Conservation (phyloP, 1,284 basidiomycete species). For the Serendipita sp. region DNA sequence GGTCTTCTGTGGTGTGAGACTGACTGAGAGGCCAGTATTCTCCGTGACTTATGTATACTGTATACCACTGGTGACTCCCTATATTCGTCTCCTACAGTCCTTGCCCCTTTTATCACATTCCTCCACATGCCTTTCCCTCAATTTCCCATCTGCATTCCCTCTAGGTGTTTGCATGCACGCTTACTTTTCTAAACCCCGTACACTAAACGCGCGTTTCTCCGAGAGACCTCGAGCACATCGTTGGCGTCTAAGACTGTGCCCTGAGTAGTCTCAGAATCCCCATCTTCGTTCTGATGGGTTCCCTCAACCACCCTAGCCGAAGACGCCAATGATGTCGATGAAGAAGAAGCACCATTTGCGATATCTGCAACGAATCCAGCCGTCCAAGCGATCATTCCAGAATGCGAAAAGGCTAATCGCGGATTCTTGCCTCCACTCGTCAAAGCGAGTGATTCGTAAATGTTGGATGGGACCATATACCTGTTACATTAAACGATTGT, state of each 20-base stretch:
- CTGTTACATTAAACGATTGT: not conserved
- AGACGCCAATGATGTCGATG: not conserved
- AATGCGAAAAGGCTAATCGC: slow-evolving; percentile 56
- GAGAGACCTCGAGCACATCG: not conserved
- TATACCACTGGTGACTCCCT: too few species aligned
- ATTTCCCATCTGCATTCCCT: too few species aligned
- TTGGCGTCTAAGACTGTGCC: not conserved
- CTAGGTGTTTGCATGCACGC: not conserved
- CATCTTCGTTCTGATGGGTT: slow-evolving; percentile 4
- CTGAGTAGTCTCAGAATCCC: not conserved
- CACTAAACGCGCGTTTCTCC: not conserved
- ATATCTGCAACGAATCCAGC: slow-evolving; percentile 53
- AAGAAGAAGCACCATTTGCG: slow-evolving; percentile 14
- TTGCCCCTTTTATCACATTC: too few species aligned
- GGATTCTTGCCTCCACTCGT: slow-evolving; percentile 13
- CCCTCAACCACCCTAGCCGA: not conserved
- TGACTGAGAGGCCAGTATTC: too few species aligned
- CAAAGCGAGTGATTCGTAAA: slow-evolving; percentile 41
- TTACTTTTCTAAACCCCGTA: not conserved
- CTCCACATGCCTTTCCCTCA: too few species aligned
- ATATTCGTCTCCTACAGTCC: too few species aligned
- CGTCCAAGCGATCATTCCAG: slow-evolving; percentile 71
- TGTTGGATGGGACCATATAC: slow-evolving; percentile 59
- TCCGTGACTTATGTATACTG: too few species aligned
- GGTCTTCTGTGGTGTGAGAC: too few species aligned